phyloP scores from a whole-genome alignment of 2,329 filamentous ascomycete genomes.

The Tolypocladium sp. region DNA sequence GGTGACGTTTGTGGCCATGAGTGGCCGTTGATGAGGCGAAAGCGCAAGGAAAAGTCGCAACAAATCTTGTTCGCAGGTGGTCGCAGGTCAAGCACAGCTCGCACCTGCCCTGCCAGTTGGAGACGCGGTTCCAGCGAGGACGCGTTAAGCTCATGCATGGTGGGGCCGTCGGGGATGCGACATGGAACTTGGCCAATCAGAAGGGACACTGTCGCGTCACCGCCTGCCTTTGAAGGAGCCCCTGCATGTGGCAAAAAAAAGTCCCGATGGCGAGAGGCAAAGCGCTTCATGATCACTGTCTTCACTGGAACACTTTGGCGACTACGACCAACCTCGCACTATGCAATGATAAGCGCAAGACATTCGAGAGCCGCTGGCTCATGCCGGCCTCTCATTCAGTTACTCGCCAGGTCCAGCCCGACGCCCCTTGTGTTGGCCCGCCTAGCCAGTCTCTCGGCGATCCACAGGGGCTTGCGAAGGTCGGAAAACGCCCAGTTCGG shows the following conservation, averaged over 20 bases:
- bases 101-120: neutral
- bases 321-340: neutral
- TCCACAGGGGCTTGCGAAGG: conserved; percentile 54
- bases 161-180: neutral
- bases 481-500: conserved; percentile 26
- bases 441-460: conserved; percentile 48
- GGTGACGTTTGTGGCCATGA: neutral
- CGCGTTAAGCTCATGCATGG: neutral
- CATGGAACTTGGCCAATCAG: neutral
- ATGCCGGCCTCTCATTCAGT: conserved; percentile 7
- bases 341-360: conserved; percentile 18
- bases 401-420: neutral
- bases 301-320: neutral
- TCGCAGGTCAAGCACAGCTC: neutral
- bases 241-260: neutral
- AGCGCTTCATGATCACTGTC: neutral
- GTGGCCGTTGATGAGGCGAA: neutral
- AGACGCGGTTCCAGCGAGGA: neutral
- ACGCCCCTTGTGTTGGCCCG: conserved; percentile 11
- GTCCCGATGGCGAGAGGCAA: neutral
- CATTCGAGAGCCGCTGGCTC: conserved; percentile 13
- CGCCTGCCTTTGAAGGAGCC: neutral
- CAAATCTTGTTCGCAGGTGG: neutral
- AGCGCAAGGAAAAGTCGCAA: neutral
- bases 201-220: neutral